A percentile compares a stretch with the other conserved stretches of the same genome.
Conservation (phyloP, 805 yeast genomes). For the Candida patagonica region DNA sequence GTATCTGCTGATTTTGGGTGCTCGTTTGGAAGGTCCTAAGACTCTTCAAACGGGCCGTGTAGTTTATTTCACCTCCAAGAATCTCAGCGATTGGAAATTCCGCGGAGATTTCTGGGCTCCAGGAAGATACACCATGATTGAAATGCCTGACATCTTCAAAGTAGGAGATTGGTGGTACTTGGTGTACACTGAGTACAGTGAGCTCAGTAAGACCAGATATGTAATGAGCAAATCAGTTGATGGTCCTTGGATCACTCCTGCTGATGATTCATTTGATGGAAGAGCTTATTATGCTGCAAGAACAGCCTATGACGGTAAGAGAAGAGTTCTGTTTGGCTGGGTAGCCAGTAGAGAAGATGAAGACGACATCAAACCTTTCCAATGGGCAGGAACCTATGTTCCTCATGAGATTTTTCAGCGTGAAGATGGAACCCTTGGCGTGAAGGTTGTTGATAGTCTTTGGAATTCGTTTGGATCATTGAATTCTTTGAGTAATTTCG, state of each 20-base stretch:
- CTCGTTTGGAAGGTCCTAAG: conserved; percentile 5
- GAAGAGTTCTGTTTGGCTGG: conserved; percentile 6
- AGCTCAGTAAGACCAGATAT: conserved; percentile 5
- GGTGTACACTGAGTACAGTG: conserved; percentile 7
- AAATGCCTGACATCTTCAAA: conserved; percentile 7
- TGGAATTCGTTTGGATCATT: conserved; percentile 1
- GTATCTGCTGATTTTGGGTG: conserved; percentile 5
- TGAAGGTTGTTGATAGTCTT: conserved; percentile 5
- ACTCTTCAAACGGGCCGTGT: conserved; percentile 7
- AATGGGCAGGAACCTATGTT: conserved; percentile 7
- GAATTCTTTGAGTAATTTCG: background rate
- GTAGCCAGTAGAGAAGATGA: conserved; percentile 7
- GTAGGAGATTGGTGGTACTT: conserved; percentile 6
- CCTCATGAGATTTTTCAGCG: conserved; percentile 5
- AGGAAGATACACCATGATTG: conserved; percentile 2
- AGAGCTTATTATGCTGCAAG: conserved; percentile 6
- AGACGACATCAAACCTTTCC: conserved; percentile 5
- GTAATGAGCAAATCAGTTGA: conserved; percentile 5
- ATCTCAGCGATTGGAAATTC: conserved; percentile 3
- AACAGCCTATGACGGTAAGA: conserved; percentile 5
- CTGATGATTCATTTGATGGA: conserved; percentile 6
- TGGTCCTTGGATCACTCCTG: conserved; percentile 8
- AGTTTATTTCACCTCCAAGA: conserved; percentile 5
- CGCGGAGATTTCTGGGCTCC: conserved; percentile 6
- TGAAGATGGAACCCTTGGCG: conserved; percentile 5